A percentile compares a stretch with the other conserved stretches of the same genome.
phyloP scores from a whole-genome alignment of 2,329 filamentous ascomycete genomes.

The Blastomyces emzantsi region DNA sequence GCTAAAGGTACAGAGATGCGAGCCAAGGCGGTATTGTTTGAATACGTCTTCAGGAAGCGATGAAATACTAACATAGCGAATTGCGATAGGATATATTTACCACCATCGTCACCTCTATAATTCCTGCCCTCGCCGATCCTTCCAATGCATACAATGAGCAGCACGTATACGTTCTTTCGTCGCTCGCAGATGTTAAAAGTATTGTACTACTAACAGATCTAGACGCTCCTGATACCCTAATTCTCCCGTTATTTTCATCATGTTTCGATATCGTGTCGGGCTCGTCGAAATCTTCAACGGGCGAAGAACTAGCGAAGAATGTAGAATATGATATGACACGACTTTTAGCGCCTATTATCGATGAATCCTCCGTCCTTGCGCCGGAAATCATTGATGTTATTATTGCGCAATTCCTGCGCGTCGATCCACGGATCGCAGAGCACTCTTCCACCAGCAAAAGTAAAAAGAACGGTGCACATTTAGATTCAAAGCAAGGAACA shows the following conservation, averaged over 20 bases:
- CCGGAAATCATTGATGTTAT: constrained; percentile 82
- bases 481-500: constrained; percentile 71
- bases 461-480: constrained; percentile 45
- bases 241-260: constrained; percentile 71
- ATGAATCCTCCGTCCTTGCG: constrained; percentile 71
- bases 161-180: constrained; percentile 83
- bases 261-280: constrained; percentile 89
- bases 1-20: constrained; percentile 58
- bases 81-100: constrained; percentile 73
- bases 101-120: constrained; percentile 71
- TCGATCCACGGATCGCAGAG: constrained; percentile 55
- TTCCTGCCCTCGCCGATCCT: constrained; percentile 78
- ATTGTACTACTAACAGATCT: constrained; percentile 86
- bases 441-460: constrained; percentile 44
- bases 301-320: constrained; percentile 81
- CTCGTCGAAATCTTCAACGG: constrained; percentile 61
- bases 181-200: constrained; percentile 86
- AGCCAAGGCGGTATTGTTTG: constrained; percentile 9
- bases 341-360: constrained; percentile 73
- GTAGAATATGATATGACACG: constrained; percentile 88
- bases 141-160: constrained; percentile 86
- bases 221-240: constrained; percentile 67
- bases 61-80: constrained; percentile 14
- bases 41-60: background rate
- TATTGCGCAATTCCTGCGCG: constrained; percentile 88